These are phyloP conservation scores for Plantago major DNA, from an alignment of 257 asterid genomes.

Conservation along the genomic window DNA sequence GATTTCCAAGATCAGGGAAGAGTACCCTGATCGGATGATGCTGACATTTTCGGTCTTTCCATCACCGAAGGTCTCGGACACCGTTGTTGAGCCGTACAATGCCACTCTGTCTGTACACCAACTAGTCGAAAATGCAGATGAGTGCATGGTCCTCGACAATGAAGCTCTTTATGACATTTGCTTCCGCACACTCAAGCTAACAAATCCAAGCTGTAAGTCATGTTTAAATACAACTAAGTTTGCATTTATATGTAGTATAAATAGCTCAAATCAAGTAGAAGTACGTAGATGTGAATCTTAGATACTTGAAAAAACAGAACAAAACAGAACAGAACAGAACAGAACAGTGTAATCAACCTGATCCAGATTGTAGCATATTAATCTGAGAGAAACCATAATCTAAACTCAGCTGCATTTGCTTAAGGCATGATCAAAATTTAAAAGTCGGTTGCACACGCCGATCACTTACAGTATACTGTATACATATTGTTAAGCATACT, in stretches of 20 bases:
- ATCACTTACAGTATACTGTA: too few relatives aligned
- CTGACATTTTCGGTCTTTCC: slow-evolving; percentile 69
- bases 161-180: slow-evolving; percentile 79
- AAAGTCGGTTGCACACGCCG: too few relatives aligned
- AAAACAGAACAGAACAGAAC: too few relatives aligned
- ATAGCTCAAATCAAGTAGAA: not conserved
- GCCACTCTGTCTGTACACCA: slow-evolving; percentile 79
- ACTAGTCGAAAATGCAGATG: slow-evolving; percentile 72
- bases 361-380: too few relatives aligned
- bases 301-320: too few relatives aligned
- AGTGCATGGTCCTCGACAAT: slow-evolving; percentile 70
- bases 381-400: too few relatives aligned
- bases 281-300: not conserved
- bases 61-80: slow-evolving; percentile 74
- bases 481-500: too few relatives aligned
- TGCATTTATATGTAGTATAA: not conserved
- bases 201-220: slow-evolving; percentile 74
- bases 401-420: too few relatives aligned
- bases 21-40: slow-evolving; percentile 78
- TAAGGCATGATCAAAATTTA: too few relatives aligned
- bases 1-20: slow-evolving; percentile 72
- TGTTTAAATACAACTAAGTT: not conserved
- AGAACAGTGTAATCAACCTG: too few relatives aligned
- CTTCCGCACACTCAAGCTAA: slow-evolving; percentile 75
- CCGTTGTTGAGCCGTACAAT: slow-evolving; percentile 75